phyloP scores from a whole-genome alignment of 2,329 filamentous ascomycete species.

The Cladosporium sp. region DNA sequence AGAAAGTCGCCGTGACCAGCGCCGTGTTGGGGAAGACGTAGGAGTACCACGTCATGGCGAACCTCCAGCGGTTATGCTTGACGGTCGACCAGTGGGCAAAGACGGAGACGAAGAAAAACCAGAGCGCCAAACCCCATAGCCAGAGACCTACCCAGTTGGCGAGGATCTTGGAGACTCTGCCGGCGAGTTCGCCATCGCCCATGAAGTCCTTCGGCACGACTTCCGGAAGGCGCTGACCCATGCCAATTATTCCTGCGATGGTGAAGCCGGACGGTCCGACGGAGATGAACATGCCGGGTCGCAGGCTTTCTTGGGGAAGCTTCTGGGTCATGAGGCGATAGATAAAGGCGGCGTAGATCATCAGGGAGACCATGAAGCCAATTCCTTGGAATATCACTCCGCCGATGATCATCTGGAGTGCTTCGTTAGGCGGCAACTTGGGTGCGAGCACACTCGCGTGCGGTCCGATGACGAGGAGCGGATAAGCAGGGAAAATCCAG shows the following conservation, averaged over 20 bases:
- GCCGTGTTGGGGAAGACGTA: constrained; percentile 79
- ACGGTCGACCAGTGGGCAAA: constrained; percentile 72
- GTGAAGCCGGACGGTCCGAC: constrained; percentile 76
- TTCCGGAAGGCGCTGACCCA: constrained; percentile 55
- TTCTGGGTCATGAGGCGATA: constrained; percentile 89
- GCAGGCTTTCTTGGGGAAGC: constrained; percentile 71
- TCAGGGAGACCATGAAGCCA: constrained; percentile 67
- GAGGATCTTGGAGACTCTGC: constrained; percentile 56
- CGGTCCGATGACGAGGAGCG: constrained; percentile 73
- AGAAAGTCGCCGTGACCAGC: constrained; percentile 65
- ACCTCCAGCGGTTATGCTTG: constrained; percentile 63
- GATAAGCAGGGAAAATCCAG: constrained; percentile 87
- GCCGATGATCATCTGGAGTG: constrained; percentile 60
- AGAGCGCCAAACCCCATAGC: constrained; percentile 80
- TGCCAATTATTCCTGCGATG: constrained; percentile 60
- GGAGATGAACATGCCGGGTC: constrained; percentile 83
- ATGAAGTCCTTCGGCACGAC: constrained; percentile 58
- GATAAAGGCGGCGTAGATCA: constrained; percentile 82
- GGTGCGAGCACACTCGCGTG: constrained; percentile 64
- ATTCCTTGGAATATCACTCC: constrained; percentile 65
- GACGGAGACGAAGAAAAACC: constrained; percentile 82
- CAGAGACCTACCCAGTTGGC: constrained; percentile 70
- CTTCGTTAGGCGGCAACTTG: constrained; percentile 46
- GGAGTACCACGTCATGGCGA: constrained; percentile 84
- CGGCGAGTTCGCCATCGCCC: constrained; percentile 56